Evolutionary conservation across 495 filamentous ascomycete genomes (phyloP), one percentile per base, ranked within the genome.

Genomic region (Amniculicola lignicola): DNA sequence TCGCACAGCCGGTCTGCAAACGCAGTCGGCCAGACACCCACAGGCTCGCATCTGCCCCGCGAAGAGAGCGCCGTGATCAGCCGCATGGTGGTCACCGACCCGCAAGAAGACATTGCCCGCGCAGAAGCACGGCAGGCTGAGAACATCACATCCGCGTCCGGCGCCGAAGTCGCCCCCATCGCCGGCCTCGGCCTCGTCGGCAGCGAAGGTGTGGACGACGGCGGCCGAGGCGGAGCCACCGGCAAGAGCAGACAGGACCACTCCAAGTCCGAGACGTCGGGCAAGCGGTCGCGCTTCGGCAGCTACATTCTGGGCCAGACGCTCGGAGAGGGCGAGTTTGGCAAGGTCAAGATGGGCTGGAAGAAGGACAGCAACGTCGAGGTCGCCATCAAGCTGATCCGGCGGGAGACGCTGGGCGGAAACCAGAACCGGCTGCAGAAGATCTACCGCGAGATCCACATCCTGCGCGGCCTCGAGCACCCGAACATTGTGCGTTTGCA

Each of bases 301-400:
- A 88, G 95, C 22, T 99, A 96, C 67, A 89, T 93, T 51, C 77
- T 99, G 7, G 93, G 93, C 3, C 90, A 95, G 63, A 96, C 92
- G n/a, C 84, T 99, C 23, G 93, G 93, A 42, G 93, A 97, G 74
- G 93, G 93, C 27, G 93, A 99, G 66, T 99, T 99, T 68, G 93
- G 93, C 46, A 99, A 99, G 67, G 93, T 99, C 62, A 97, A 96
- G 70, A 80, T 99, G 63, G 93, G 93, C n/a, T 99, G 94, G 93
- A 97, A 95, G 72, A 84, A 86, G 67, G 91, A 96, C 70, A 90
- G 89, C 23, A 90, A 86, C 53, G 85, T 95, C 12, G 79, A 98
- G 76, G 93, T 99, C 54, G 93, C 93, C 55, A 95, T 99, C 75
- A 99, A 99, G 70, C 85, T 99, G 57, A 97, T 99, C 67, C 86